These are phyloP conservation scores for Ilyonectria robusta DNA, from an alignment of 2,329 filamentous ascomycete species.

Conservation along the genomic window DNA sequence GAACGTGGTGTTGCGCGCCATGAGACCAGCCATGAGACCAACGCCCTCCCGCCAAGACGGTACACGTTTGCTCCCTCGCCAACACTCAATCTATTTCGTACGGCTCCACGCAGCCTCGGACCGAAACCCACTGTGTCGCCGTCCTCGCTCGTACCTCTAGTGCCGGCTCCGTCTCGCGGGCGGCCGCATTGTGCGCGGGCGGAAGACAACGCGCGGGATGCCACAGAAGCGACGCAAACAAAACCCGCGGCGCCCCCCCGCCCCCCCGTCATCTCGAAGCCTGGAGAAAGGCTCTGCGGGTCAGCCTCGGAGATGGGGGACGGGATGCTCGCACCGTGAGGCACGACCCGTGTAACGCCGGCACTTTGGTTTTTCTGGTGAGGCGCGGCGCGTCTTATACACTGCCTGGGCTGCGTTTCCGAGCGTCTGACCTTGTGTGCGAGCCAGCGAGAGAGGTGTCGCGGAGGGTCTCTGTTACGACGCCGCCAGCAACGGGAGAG, in stretches of 20 bases:
- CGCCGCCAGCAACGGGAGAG: conserved; percentile 1
- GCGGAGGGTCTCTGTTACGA: not conserved
- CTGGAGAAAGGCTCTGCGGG: conserved; percentile 1
- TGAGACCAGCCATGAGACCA: not conserved
- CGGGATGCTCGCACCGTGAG: not conserved
- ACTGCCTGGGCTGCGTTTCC: conserved; percentile 10
- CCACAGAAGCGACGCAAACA: conserved; percentile 23
- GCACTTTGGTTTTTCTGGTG: conserved; percentile 8
- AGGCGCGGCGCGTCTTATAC: conserved; percentile 3
- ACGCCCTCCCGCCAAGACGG: not conserved
- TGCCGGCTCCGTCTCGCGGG: not conserved
- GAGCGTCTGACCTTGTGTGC: conserved; percentile 1
- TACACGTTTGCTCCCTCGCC: not conserved
- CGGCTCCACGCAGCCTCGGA: conserved; percentile 4
- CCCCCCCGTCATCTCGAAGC: not conserved
- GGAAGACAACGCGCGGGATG: not conserved
- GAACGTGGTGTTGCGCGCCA: not conserved
- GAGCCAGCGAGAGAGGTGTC: not conserved
- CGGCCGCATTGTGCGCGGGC: conserved; percentile 10
- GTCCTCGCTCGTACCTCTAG: conserved; percentile 12
- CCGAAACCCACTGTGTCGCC: conserved; percentile 1
- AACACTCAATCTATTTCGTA: not conserved
- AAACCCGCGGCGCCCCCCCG: not conserved
- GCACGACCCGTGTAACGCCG: conserved; percentile 19
- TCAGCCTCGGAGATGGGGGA: conserved; percentile 21